These are phyloP conservation scores for Mrakia blollopis DNA, from an alignment of 768 basidiomycete genomes.

Conservation along the genomic window DNA sequence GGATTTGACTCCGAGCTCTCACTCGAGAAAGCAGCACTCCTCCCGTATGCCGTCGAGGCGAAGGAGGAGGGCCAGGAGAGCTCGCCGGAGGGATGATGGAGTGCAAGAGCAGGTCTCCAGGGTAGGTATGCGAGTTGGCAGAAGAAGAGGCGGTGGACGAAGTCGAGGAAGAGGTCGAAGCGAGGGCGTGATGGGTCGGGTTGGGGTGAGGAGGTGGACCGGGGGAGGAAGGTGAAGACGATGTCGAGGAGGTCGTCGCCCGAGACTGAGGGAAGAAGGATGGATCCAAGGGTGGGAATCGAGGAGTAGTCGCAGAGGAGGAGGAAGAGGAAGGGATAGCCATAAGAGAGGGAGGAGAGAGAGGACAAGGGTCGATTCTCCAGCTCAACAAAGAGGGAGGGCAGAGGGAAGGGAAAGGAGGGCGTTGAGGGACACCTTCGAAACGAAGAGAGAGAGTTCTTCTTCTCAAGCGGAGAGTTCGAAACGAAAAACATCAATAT, in stretches of 20 bases:
- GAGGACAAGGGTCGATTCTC: no score
- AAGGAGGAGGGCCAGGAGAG: constrained; percentile 19
- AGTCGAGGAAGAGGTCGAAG: not conserved
- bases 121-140: not conserved
- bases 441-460: no score
- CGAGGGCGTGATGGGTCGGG: constrained; percentile 1
- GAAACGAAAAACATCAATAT: no score
- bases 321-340: not conserved
- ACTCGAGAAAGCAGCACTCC: constrained; percentile 25
- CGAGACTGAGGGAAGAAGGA: not conserved
- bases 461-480: no score
- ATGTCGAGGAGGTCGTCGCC: no score
- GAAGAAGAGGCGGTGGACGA: not conserved
- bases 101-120: not conserved
- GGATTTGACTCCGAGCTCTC: constrained; percentile 7
- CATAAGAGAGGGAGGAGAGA: no score
- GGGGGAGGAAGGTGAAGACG: not conserved
- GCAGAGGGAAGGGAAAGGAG: no score
- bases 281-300: not conserved
- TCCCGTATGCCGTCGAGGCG: constrained; percentile 19
- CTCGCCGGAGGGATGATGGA: not conserved
- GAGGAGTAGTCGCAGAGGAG: not conserved
- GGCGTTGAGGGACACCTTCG: no score
- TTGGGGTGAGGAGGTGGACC: not conserved
- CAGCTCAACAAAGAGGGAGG: no score